Evolutionary conservation across 495 filamentous ascomycete genomes (phyloP).

Genomic region (Aspergillus heteromorphus): DNA sequence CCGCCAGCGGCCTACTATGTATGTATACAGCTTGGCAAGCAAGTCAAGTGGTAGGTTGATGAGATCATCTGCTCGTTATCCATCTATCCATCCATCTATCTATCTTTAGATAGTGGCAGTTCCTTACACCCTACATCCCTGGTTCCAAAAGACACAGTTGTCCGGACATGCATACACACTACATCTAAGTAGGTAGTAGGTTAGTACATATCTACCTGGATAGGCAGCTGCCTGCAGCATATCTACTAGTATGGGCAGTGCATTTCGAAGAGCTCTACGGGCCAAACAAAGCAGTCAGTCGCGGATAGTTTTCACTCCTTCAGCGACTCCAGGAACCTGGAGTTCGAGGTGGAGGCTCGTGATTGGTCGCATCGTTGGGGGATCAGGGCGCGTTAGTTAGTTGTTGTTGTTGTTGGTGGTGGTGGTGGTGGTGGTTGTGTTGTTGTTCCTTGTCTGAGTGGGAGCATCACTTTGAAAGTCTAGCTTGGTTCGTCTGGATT

Average conservation of each 20-base stretch:
- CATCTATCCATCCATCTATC: too few species aligned
- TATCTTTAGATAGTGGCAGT: not conserved
- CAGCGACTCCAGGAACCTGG: not conserved
- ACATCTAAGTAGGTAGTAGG: too few species aligned
- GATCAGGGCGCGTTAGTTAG: not conserved
- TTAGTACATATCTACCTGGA: too few species aligned
- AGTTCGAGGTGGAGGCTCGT: not conserved
- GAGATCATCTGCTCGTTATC: too few species aligned
- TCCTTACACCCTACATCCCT: not conserved
- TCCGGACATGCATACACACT: not conserved
- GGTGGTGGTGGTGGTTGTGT: not conserved
- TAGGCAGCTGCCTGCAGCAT: not conserved
- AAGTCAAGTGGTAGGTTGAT: too few species aligned
- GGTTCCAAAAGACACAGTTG: not conserved
- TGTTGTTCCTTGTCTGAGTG: conserved; percentile 7
- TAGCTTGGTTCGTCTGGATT: not conserved
- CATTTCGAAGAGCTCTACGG: not conserved
- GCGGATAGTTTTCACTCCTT: not conserved
- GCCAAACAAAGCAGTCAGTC: not conserved
- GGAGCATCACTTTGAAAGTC: conserved; percentile 20
- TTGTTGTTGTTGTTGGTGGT: too few species aligned
- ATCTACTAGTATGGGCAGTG: not conserved
- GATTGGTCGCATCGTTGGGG: conserved; percentile 14
- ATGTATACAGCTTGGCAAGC: too few species aligned
- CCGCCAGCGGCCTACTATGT: too few species aligned